Conservation (phyloP, 208 protist species). For the Trypanosoma melophagium region DNA sequence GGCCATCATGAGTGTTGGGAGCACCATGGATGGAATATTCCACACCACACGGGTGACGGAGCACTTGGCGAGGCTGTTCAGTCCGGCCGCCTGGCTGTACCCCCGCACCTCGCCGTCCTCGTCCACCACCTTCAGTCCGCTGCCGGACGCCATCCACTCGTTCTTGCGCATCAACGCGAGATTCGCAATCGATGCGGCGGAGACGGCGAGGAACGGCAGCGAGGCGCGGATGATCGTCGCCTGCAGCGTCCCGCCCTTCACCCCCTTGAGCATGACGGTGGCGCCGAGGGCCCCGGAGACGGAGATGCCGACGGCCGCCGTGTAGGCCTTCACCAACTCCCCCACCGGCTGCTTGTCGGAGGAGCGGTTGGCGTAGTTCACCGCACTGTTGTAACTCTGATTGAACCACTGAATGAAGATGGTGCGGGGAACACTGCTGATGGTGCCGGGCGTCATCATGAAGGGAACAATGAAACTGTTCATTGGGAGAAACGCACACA, state of each 20-base stretch:
- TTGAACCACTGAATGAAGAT: slow-evolving; percentile 93
- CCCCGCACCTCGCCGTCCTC: slow-evolving; percentile 79
- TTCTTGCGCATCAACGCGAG: slow-evolving; percentile 89
- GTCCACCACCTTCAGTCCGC: slow-evolving; percentile 83
- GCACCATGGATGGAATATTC: slow-evolving; percentile 82
- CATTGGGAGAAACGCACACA: slow-evolving; percentile 91
- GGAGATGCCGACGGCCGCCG: slow-evolving; percentile 72
- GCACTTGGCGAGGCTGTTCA: slow-evolving; percentile 78
- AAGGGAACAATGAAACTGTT: slow-evolving; percentile 90
- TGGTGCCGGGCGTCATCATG: slow-evolving; percentile 86
- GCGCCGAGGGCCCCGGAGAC: slow-evolving; percentile 61
- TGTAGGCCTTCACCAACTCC: slow-evolving; percentile 82
- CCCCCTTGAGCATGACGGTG: slow-evolving; percentile 56
- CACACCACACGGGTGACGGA: slow-evolving; percentile 74
- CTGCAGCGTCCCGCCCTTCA: slow-evolving; percentile 48
- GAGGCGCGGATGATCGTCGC: slow-evolving; percentile 73
- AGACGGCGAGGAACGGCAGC: slow-evolving; percentile 86
- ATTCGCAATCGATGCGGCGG: slow-evolving; percentile 80
- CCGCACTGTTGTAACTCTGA: slow-evolving; percentile 91
- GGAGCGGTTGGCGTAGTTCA: slow-evolving; percentile 95
- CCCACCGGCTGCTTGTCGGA: slow-evolving; percentile 80
- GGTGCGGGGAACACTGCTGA: slow-evolving; percentile 63
- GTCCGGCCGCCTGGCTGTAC: slow-evolving; percentile 69
- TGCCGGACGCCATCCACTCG: slow-evolving; percentile 75
- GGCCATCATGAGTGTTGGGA: slow-evolving; percentile 87